Conservation (phyloP, 768 basidiomycete species). For the Chalciporus chontae region DNA sequence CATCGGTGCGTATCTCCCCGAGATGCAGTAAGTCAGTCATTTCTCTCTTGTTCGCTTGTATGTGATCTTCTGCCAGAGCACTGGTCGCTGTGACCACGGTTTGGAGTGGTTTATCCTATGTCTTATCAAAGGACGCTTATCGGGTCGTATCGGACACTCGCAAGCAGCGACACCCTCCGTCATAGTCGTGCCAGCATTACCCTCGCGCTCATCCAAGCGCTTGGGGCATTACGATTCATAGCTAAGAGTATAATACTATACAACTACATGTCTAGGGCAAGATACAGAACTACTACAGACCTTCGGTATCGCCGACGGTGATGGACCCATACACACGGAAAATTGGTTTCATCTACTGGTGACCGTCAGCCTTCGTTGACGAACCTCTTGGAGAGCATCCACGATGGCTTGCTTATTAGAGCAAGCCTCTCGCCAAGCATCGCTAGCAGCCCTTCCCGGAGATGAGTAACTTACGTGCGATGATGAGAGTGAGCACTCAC, state of each 20-base stretch:
- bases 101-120: slow-evolving; percentile 84
- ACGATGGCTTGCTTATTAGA: slow-evolving; percentile 57
- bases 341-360: slow-evolving; percentile 7
- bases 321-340: background rate
- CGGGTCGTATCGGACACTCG: slow-evolving; percentile 47
- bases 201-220: background rate
- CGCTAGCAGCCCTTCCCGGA: slow-evolving; percentile 51
- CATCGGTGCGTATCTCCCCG: slow-evolving; percentile 50
- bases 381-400: slow-evolving; percentile 69
- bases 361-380: slow-evolving; percentile 41
- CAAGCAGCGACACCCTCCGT: slow-evolving; percentile 28
- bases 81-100: slow-evolving; percentile 87
- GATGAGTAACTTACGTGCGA: slow-evolving; percentile 6
- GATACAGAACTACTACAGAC: slow-evolving; percentile 19
- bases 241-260: slow-evolving; percentile 17
- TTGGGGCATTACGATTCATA: background rate
- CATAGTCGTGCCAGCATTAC: slow-evolving; percentile 12
- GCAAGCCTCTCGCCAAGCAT: slow-evolving; percentile 60
- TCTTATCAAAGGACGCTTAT: slow-evolving; percentile 74
- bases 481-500: slow-evolving; percentile 39
- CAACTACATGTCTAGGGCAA: slow-evolving; percentile 14
- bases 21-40: slow-evolving; percentile 63
- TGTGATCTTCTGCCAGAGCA: slow-evolving; percentile 49
- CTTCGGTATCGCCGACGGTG: background rate
- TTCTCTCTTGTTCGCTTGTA: background rate